Evolutionary conservation across 768 basidiomycete species (phyloP), one percentile per base, ranked within the genome.

Genomic region (Collybia sordida): DNA sequence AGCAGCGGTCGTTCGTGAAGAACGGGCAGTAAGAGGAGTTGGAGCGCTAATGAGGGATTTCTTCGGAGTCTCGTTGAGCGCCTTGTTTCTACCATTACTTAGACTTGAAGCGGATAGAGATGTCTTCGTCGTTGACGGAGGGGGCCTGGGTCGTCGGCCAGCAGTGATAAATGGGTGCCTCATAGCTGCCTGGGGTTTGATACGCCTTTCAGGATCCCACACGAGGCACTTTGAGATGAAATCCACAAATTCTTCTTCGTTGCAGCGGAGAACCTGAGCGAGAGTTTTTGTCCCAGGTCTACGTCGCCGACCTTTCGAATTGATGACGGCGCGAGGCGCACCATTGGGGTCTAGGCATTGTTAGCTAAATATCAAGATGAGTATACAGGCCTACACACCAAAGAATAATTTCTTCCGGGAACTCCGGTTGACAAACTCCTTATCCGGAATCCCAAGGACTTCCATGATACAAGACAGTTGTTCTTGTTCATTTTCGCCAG

Each of bases 391-490:
- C 31, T 11, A 31, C 34, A 40, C 64, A 96, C 96, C 97, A 63
- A 99, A 99, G 72, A 99, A 99, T 44, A 97, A 74, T 60, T 95
- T 89, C 68, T 92, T 91, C 52, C 97, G 84, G 12, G 92, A 90
- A 61, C 94, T 95, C 49, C 88, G 87, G 64, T 97, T 95, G 61
- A 99, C 73, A 56, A 98, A 88, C 54, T 97, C 91, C 70, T 90
- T 93, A 57, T 99, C 97, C 0, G 97, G 97, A 23, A 93, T 72
- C 14, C 97, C 97, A 41, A 98, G 83, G 6, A 99, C 91, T 67
- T 99, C 97, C 95, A 99, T 99, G 70, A 99, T 99, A 65, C 96
- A 98, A 4, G 95, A 89, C 47, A 99, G 71, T 59, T 98, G 97
- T 64, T 98, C 95, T 69, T 97, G 93, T 67, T 99, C 96, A 63